These are phyloP conservation scores for Chrysoporthe cubensis DNA, from an alignment of 2,329 filamentous ascomycete genomes.

Conservation along the genomic window DNA sequence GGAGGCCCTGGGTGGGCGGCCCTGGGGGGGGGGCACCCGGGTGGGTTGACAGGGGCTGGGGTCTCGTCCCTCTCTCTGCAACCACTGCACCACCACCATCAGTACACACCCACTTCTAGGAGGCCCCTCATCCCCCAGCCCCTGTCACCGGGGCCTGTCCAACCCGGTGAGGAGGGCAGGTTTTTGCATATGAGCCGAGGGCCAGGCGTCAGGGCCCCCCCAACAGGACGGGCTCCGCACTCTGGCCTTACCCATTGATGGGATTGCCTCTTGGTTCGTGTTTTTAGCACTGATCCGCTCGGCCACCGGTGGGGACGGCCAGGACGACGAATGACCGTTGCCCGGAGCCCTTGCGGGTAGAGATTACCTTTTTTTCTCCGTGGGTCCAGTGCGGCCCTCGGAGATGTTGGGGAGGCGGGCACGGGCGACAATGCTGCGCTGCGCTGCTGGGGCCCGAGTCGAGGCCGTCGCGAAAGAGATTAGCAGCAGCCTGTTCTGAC, in stretches of 20 bases:
- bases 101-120: background rate
- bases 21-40: background rate
- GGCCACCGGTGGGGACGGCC: background rate
- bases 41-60: background rate
- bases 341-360: background rate
- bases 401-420: too few species aligned
- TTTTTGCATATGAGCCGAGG: conserved; percentile 1
- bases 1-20: background rate
- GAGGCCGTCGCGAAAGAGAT: too few species aligned
- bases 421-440: too few species aligned
- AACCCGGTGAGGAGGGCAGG: background rate
- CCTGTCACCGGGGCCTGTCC: background rate
- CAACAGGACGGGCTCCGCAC: background rate
- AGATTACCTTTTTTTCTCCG: background rate
- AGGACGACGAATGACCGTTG: background rate
- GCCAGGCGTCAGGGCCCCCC: background rate
- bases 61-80: background rate
- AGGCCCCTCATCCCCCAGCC: background rate
- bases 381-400: too few species aligned
- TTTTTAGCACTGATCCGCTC: background rate
- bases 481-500: too few species aligned
- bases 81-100: background rate
- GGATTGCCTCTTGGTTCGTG: background rate
- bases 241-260: background rate
- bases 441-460: too few species aligned